A percentile compares a stretch with the other conserved stretches of the same genome.
phyloP scores from a whole-genome alignment of 2,329 filamentous ascomycete species.

The Knufia petricola region DNA sequence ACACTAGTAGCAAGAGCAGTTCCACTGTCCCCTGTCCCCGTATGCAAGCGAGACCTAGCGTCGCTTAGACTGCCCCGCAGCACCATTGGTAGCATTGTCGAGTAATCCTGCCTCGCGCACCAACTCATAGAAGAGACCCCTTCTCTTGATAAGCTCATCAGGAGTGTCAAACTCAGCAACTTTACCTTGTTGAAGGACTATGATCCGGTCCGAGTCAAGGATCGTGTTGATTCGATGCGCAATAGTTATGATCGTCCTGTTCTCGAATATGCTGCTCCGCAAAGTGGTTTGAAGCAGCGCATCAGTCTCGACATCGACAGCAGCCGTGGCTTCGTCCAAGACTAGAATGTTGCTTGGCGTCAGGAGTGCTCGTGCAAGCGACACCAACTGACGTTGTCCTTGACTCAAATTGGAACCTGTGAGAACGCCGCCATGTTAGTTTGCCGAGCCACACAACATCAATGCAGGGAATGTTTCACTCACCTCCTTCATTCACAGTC shows the following conservation, averaged over 20 bases:
- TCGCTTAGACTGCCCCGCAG: neutral
- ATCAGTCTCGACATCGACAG: conserved; percentile 61
- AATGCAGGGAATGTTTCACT: conserved; percentile 32
- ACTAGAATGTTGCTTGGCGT: conserved; percentile 96
- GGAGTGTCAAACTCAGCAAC: conserved; percentile 92
- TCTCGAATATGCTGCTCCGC: conserved; percentile 62
- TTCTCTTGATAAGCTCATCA: conserved; percentile 60
- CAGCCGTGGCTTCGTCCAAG: conserved; percentile 86
- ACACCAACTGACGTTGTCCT: conserved; percentile 89
- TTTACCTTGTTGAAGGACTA: conserved; percentile 82
- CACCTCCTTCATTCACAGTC: conserved; percentile 85
- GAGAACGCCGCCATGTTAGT: neutral
- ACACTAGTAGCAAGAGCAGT: neutral
- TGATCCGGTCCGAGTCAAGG: conserved; percentile 74
- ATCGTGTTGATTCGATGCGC: conserved; percentile 98
- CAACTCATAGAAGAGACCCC: conserved; percentile 76
- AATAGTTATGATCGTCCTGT: conserved; percentile 95
- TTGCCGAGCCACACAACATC: neutral
- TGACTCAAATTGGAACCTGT: conserved; percentile 87
- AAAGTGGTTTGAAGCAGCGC: conserved; percentile 55
- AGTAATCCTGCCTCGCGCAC: conserved; percentile 82
- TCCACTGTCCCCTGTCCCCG: neutral
- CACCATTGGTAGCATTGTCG: conserved; percentile 32
- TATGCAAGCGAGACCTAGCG: neutral
- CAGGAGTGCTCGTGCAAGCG: conserved; percentile 82